Evolutionary conservation across 1,284 basidiomycete genomes (phyloP), one percentile per base, ranked within the genome.

Genomic region (Apiotrichum veenhuisii): DNA sequence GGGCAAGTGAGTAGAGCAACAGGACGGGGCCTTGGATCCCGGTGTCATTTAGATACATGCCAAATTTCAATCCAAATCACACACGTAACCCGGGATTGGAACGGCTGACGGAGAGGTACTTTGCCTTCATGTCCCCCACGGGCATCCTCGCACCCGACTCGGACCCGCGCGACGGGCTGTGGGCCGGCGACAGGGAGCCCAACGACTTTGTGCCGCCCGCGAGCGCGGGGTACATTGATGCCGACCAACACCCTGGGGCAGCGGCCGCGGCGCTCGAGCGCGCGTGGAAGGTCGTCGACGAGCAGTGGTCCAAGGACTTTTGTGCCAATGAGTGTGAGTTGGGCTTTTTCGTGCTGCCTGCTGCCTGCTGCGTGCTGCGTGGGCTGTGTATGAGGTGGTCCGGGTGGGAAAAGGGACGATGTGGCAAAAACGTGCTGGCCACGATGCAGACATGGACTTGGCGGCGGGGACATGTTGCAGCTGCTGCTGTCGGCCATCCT

Each of bases 91-190:
- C 33, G 33, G 33, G 14, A 34, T 14, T 41, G 50, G 10, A 38
- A 15, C n/a, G 42, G 12, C 14, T 14, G 42, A 25, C 25, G 38
- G 3, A 33, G n/a, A 58, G 54, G 20, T 58, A 53, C 54, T 64
- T 64, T 30, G 44, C 58, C 15, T 37, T 46, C 23, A 25, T 57
- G 25, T 50, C 50, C 12, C 45, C 58, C 17, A 52, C 55, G 5
- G 60, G 60, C 10, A 56, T 64, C 11, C 43, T 64, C 26, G 52
- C 53, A 36, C 41, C 43, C 1, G 58, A 53, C 5, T 58, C 51
- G 10, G 55, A 52, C 5, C 52, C 63, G 5, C 26, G 38, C 0
- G 53, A 54, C 11, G 61, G 61, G 10, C 57, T 59, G 47, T 62
- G 50, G 33, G 54, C 25, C 18, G 59, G 55, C 27, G 43, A 44